Evolutionary conservation across 768 basidiomycete genomes (phyloP).

Genomic region (Inosperma sp.): DNA sequence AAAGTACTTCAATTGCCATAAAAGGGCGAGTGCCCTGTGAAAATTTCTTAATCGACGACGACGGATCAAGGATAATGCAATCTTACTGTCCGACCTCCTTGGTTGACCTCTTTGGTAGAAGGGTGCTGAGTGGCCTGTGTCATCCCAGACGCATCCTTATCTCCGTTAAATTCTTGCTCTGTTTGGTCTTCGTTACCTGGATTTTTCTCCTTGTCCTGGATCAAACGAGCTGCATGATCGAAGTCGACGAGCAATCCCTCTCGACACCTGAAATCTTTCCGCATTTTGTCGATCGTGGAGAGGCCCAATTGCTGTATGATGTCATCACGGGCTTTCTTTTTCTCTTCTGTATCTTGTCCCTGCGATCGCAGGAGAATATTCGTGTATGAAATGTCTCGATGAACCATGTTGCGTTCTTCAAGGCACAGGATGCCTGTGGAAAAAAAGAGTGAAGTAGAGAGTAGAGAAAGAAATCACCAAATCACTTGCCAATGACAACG

Average conservation of each 20-base stretch:
- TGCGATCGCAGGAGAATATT: neutral
- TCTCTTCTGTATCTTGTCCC: neutral
- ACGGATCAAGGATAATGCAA: neutral
- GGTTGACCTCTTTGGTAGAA: neutral
- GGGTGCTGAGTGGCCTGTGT: neutral
- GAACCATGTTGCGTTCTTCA: neutral
- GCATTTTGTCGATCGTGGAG: neutral
- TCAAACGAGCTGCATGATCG: neutral
- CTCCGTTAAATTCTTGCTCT: neutral
- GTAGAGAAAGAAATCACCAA: neutral
- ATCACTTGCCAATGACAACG: neutral
- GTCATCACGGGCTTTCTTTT: neutral
- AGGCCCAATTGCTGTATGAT: neutral
- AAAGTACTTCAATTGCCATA: neutral
- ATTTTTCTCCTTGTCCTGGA: neutral
- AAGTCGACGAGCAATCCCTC: conserved; percentile 1
- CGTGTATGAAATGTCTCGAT: neutral
- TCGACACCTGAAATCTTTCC: neutral
- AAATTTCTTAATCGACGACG: neutral
- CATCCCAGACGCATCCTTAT: neutral
- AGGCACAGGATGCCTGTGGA: neutral
- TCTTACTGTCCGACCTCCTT: neutral
- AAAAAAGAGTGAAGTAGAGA: neutral
- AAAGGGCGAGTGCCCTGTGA: neutral
- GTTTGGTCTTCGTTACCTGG: neutral